Evolutionary conservation across 495 filamentous ascomycete genomes (phyloP).

Genomic region (Cryomyces minteri): DNA sequence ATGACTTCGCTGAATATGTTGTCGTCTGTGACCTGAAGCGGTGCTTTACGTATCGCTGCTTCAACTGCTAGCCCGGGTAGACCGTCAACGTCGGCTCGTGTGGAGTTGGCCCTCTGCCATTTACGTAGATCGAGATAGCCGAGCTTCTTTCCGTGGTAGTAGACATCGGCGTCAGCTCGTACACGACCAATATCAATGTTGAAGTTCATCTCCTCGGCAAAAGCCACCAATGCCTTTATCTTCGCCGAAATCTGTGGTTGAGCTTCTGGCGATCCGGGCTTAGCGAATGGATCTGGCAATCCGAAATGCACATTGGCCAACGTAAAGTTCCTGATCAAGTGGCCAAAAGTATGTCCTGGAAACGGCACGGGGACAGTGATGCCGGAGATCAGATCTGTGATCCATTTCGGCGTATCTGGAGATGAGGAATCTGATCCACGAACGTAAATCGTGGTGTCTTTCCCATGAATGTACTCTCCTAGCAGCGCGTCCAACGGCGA

Average conservation of each 20-base stretch:
- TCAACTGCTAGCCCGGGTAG: conserved; percentile 46
- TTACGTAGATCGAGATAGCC: conserved; percentile 56
- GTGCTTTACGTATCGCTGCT: conserved; percentile 56
- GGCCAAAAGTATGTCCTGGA: conserved; percentile 59
- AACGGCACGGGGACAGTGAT: conserved; percentile 74
- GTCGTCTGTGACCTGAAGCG: conserved; percentile 61
- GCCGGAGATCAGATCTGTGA: conserved; percentile 58
- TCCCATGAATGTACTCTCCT: conserved; percentile 60
- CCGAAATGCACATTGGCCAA: conserved; percentile 67
- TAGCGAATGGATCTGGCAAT: conserved; percentile 58
- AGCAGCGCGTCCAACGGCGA: conserved; percentile 81
- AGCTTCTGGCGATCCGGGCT: conserved; percentile 53
- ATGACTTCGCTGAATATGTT: conserved; percentile 59
- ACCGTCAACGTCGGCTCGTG: conserved; percentile 30
- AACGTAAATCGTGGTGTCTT: conserved; percentile 59
- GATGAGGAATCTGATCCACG: conserved; percentile 52
- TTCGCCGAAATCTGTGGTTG: conserved; percentile 65
- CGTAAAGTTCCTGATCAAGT: conserved; percentile 70
- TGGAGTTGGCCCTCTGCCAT: conserved; percentile 80
- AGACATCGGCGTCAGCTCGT: conserved; percentile 59
- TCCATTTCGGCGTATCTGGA: conserved; percentile 54
- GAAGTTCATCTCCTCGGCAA: conserved; percentile 79
- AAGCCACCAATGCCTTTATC: conserved; percentile 51
- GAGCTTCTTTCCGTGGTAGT: conserved; percentile 53
- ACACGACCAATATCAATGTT: conserved; percentile 55